Conservation (phyloP, 352 stramenopile species). For the Pythium dissimile region DNA sequence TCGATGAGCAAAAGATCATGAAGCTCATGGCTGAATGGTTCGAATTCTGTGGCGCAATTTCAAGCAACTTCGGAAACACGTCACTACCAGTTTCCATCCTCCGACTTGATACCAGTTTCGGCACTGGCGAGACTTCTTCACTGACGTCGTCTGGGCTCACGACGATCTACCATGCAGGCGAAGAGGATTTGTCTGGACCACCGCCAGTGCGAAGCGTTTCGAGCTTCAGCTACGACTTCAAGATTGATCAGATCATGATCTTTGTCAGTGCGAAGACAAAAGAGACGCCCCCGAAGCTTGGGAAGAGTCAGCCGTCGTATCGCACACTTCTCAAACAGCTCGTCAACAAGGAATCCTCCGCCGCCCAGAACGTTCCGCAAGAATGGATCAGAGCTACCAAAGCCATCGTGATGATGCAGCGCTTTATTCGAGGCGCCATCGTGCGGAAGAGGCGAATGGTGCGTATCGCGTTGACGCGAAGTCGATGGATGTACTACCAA, state of each 20-base stretch:
- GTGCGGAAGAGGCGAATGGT: slow-evolving; percentile 67
- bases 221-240: slow-evolving; percentile 78
- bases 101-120: slow-evolving; percentile 1
- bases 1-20: slow-evolving; percentile 73
- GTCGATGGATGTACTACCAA: slow-evolving; percentile 56
- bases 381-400: slow-evolving; percentile 71
- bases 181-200: slow-evolving; percentile 3
- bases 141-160: slow-evolving; percentile 25
- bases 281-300: slow-evolving; percentile 10
- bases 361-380: slow-evolving; percentile 32
- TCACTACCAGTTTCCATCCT: neutral
- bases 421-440: slow-evolving; percentile 74
- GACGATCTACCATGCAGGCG: neutral
- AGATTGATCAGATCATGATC: slow-evolving; percentile 56
- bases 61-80: slow-evolving; percentile 33
- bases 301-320: slow-evolving; percentile 65
- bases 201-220: slow-evolving; percentile 3
- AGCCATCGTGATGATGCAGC: slow-evolving; percentile 77
- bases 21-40: slow-evolving; percentile 56
- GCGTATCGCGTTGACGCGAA: slow-evolving; percentile 45
- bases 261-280: slow-evolving; percentile 67
- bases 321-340: slow-evolving; percentile 69
- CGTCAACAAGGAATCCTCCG: slow-evolving; percentile 52
- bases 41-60: slow-evolving; percentile 56
- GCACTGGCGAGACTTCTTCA: slow-evolving; percentile 15